Percentiles rank a stretch among this genome's conserved stretches.
Conservation (phyloP, 208 protist genomes). For the Acanthamoeba castellanii region DNA sequence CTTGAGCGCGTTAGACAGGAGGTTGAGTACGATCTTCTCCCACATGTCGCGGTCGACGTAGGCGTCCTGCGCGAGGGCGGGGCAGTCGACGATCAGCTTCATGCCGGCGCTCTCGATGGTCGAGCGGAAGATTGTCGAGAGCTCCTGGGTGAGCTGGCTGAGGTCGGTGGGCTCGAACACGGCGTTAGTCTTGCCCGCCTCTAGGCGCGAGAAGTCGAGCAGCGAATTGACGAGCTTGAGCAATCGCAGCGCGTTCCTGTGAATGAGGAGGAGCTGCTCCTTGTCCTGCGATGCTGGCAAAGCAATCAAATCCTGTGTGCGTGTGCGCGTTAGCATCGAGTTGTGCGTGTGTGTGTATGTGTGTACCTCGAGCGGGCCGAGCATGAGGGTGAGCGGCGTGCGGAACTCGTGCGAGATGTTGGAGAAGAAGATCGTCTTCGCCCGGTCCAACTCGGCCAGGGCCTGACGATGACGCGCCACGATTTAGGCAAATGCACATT, state of each 20-base stretch:
- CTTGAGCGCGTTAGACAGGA: conserved; percentile 80
- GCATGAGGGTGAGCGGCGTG: conserved; percentile 79
- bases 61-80: not conserved
- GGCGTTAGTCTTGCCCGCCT: conserved; percentile 71
- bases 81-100: conserved; percentile 10
- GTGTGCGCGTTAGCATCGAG: not conserved
- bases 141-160: conserved; percentile 20
- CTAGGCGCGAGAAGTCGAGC: conserved; percentile 78
- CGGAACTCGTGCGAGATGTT: conserved; percentile 81
- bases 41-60: conserved; percentile 77
- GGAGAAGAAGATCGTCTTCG: conserved; percentile 78
- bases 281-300: not conserved
- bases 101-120: conserved; percentile 13
- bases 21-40: conserved; percentile 80
- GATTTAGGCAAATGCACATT: too few relatives aligned
- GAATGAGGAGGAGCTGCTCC: conserved; percentile 38
- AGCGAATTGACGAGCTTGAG: conserved; percentile 78
- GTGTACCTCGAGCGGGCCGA: conserved; percentile 74
- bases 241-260: conserved; percentile 53
- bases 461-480: not conserved
- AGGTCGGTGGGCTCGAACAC: conserved; percentile 80
- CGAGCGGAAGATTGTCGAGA: conserved; percentile 60
- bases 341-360: conserved; percentile 75
- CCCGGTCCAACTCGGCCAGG: conserved; percentile 71
- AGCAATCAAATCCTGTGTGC: not conserved